Evolutionary conservation across 2,329 filamentous ascomycete species (phyloP), one percentile per base, ranked within the genome.

Genomic region (Clonostachys byssicola): DNA sequence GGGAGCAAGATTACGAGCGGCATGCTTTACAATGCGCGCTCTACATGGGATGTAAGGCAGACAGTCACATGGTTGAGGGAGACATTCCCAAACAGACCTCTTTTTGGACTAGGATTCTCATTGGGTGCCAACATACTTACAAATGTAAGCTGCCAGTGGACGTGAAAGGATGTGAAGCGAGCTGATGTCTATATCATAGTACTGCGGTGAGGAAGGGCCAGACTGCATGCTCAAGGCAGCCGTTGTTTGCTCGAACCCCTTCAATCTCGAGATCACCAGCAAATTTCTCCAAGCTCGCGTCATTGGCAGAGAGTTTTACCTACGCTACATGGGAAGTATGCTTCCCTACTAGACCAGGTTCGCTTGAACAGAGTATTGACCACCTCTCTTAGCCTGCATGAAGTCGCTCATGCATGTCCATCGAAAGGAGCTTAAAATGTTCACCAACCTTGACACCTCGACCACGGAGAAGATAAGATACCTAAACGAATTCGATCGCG

Each of bases 61-160:
- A 72, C 77, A 52, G 81, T 96, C 33, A 83, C 83, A 48, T 95
- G 89, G 84, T 69, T 94, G 39, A 78, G 79, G 47, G 68, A 81
- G 58, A 87, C 75, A 6, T 99, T 91, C 62, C 94, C 95, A 0
- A 94, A 95, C 55, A 77, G 94, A 44, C 90, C 89, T 1, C 71
- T 99, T 4, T 97, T 92, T 63, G 94, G 84, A 3, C 78, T 97
- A 45, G 95, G 94, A 0, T 99, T 95, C 68, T 95, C 89, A 1
- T 75, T 99, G 0, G 94, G 94, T 14, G 94, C 91, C 17, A 99
- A 97, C 61, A 97, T 99, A 56, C 68, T 99, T 51, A 92, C 90
- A 6, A 99, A 96, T 65, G 89, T 92, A 79, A 68, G 86, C 72
- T 48, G 20, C 20, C 7, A 9, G n/a, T 9, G 18, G 42, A 18